Conservation (phyloP, 257 asterid species). For the Solanum virginianum region DNA sequence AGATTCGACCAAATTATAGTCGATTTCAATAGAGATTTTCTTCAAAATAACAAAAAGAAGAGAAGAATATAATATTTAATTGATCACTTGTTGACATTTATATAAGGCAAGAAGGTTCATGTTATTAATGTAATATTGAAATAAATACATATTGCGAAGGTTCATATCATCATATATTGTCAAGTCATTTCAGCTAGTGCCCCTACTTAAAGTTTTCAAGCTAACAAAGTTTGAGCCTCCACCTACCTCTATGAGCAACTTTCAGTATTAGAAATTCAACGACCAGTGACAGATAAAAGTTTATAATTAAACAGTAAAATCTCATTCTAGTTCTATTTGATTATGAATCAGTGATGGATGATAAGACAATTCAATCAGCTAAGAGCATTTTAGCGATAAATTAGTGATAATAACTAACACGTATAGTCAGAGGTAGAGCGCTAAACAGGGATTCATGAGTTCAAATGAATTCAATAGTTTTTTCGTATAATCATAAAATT, state of each 20-base stretch:
- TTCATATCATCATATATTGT: not conserved
- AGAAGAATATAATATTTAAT: not conserved
- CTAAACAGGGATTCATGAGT: no score
- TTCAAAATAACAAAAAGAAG: not conserved
- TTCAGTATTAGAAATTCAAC: no score
- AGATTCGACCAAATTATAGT: not conserved
- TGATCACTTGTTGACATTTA: constrained; percentile 13
- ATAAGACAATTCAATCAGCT: no score
- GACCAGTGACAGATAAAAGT: no score
- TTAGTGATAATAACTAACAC: not conserved
- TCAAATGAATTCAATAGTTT: no score
- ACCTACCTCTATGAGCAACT: not conserved
- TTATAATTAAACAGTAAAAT: not conserved
- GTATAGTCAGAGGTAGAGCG: no score
- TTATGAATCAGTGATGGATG: not conserved
- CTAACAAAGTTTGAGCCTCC: not conserved
- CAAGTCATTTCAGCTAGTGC: not conserved
- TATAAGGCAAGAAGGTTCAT: not conserved
- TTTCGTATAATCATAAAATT: not conserved
- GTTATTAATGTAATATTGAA: not conserved
- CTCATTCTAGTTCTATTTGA: not conserved
- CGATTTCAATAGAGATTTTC: not conserved
- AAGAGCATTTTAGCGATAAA: not conserved
- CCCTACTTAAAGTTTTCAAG: not conserved
- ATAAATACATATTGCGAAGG: not conserved